Evolutionary conservation across 257 asterid genomes (phyloP).

Genomic region (Marsdenia floribunda): DNA sequence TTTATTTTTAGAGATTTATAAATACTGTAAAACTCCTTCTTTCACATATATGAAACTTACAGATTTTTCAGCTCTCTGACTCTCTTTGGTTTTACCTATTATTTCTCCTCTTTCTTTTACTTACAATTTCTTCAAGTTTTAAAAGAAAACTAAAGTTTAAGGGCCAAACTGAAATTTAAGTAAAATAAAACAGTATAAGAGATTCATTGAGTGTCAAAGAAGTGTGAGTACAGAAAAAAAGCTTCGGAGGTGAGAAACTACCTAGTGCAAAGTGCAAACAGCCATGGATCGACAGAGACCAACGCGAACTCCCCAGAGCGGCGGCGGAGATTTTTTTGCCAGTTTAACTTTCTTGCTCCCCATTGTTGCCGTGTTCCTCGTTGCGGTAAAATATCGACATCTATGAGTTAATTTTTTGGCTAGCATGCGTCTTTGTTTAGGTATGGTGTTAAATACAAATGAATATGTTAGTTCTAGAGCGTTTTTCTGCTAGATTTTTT

Average conservation of each 20-base stretch:
- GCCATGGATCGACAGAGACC: slow-evolving; percentile 53
- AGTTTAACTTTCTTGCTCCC: slow-evolving; percentile 36
- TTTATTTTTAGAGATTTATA: too few species aligned
- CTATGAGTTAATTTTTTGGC: background rate
- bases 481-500: background rate
- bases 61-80: too few species aligned
- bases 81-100: too few species aligned
- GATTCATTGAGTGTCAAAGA: background rate
- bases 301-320: slow-evolving; percentile 22
- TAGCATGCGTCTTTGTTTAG: background rate
- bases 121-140: too few species aligned
- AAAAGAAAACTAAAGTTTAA: too few species aligned
- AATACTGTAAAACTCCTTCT: too few species aligned
- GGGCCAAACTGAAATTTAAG: too few species aligned
- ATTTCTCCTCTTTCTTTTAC: too few species aligned
- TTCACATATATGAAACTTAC: too few species aligned
- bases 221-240: background rate
- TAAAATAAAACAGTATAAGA: too few species aligned
- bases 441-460: background rate
- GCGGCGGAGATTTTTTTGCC: slow-evolving; percentile 47
- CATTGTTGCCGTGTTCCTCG: slow-evolving; percentile 39
- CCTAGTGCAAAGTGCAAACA: background rate
- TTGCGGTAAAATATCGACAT: slow-evolving; percentile 32
- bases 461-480: background rate
- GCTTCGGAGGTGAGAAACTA: background rate